phyloP scores from a whole-genome alignment of 2,329 filamentous ascomycete species.

The Colletotrichum sp. region DNA sequence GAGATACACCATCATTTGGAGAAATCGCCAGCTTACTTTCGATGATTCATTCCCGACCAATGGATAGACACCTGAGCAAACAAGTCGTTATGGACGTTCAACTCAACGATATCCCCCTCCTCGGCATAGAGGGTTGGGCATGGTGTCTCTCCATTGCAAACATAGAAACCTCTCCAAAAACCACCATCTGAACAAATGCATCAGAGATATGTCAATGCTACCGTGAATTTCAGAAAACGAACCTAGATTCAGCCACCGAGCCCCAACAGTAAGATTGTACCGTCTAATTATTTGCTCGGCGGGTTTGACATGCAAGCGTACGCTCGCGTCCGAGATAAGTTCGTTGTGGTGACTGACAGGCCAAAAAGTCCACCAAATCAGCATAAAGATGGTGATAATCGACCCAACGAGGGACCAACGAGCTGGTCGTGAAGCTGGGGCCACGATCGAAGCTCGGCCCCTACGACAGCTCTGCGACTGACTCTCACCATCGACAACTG shows the following conservation, averaged over 20 bases:
- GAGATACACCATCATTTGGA: accelerated
- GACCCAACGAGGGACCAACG: background rate
- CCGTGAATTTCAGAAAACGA: background rate
- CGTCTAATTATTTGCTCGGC: background rate
- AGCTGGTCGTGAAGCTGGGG: background rate
- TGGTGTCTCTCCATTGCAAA: background rate
- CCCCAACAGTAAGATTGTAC: background rate
- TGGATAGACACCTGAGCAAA: background rate
- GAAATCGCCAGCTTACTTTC: background rate
- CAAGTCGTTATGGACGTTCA: slow-evolving; percentile 3
- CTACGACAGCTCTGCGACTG: background rate
- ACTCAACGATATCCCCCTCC: background rate
- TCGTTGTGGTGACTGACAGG: background rate
- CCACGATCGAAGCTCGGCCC: background rate
- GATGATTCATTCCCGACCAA: slow-evolving; percentile 6
- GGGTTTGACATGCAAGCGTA: accelerated
- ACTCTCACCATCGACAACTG: background rate
- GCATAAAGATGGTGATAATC: background rate
- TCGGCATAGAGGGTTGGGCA: background rate
- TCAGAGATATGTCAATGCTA: background rate
- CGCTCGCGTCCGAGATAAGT: background rate
- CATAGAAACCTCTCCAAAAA: background rate
- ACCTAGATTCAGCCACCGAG: slow-evolving; percentile 6
- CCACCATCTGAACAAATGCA: background rate
- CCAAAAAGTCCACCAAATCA: background rate